Evolutionary conservation across 768 basidiomycete genomes (phyloP).

Genomic region (Suillus hirtellus): DNA sequence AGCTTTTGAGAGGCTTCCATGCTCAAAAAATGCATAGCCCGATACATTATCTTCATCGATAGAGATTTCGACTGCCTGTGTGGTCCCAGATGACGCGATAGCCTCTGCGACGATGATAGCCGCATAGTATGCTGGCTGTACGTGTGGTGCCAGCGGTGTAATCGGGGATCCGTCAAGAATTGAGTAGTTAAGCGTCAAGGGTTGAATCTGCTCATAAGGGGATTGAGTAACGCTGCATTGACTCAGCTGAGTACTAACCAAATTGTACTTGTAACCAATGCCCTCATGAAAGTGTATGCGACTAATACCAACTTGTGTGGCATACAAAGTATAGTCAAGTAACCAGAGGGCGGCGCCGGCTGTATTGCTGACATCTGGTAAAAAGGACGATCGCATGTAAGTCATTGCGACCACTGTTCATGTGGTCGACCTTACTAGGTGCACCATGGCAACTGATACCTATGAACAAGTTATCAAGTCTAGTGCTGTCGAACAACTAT

Average conservation of each 20-base stretch:
- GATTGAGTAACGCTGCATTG: background rate
- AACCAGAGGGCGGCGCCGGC: conserved; percentile 73
- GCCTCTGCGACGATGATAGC: conserved; percentile 61
- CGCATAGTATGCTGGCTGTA: conserved; percentile 68
- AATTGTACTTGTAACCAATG: conserved; percentile 70
- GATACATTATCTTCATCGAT: conserved; percentile 44
- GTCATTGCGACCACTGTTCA: background rate
- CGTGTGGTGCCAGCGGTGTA: conserved; percentile 53
- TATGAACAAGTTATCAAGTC: conserved; percentile 1
- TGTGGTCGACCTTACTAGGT: conserved; percentile 19
- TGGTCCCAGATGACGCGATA: conserved; percentile 46
- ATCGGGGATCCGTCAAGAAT: conserved; percentile 56
- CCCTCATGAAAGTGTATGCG: conserved; percentile 66
- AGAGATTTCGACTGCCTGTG: conserved; percentile 47
- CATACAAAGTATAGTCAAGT: conserved; percentile 64
- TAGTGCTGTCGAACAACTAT: background rate
- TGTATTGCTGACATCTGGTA: conserved; percentile 59
- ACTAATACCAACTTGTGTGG: conserved; percentile 54
- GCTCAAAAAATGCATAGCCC: conserved; percentile 38
- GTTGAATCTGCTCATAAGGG: conserved; percentile 53
- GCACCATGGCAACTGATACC: conserved; percentile 41
- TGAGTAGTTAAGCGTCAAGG: conserved; percentile 55
- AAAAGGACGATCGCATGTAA: conserved; percentile 12
- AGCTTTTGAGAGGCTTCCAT: conserved; percentile 34
- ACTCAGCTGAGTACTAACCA: conserved; percentile 37